Evolutionary conservation across 208 protist genomes (phyloP), one percentile per base, ranked within the genome.

Genomic region (Leishmania tropica): DNA sequence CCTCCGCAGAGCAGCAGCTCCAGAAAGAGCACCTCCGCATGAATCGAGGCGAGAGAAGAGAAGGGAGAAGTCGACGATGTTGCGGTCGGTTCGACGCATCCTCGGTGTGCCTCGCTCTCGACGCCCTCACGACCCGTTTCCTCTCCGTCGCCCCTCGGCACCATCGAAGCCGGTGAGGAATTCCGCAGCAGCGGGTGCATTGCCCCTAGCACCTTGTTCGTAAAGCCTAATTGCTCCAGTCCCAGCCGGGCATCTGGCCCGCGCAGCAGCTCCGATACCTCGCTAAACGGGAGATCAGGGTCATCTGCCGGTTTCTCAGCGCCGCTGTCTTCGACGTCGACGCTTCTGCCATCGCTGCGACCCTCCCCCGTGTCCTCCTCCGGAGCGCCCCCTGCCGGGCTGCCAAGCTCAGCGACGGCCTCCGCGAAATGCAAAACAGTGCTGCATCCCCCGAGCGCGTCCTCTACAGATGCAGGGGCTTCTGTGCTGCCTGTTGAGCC

Each of bases 221-320:
- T 88, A 31, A 90, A 81, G 35, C 88, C 84, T 47, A 94, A 76
- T 71, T 88, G 65, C 71, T 94, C 88, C 58, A 94, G 72, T 17
- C 87, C 85, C 31, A 81, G 79, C 70, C 67, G 81, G 24, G 88
- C 87, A 48, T 88, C 89, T 19, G 72, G 85, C 6, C 77, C 85
- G 40, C 89, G 88, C 81, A 94, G 85, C 54, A 84, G 84, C 81
- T 90, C 85, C 6, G 89, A 90, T 3, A 94, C 70, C 67, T 91
- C 88, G n/a, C 81, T 81, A 80, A 92, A 94, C 1, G 87, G 88
- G 45, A 84, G 19, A 19, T 90, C 88, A 40, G 73, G 62, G n/a
- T 84, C 70, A 28, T 86, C 73, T 31, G 24, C 53, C 48, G 54
- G 28, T 62, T 42, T 42, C 47, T 53, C 74, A 17, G n/a, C 24